phyloP scores from a whole-genome alignment of 768 basidiomycete genomes.

The Pulveroboletus sp. region DNA sequence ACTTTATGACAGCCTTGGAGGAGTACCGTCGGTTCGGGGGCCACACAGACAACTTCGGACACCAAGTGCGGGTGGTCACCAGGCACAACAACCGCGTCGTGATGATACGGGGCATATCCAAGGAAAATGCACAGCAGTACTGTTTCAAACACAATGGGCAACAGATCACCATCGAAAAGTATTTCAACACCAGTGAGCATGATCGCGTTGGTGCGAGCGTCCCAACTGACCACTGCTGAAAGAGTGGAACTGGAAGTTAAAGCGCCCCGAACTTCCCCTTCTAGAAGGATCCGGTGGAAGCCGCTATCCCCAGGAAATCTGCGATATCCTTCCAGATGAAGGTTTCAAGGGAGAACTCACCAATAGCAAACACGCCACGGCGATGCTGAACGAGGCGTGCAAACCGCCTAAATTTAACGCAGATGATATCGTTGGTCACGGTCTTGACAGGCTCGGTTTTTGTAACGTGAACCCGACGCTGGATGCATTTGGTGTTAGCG shows the following conservation, averaged over 20 bases:
- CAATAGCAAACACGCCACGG: constrained; percentile 39
- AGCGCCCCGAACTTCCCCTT: constrained; percentile 36
- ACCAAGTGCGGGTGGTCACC: constrained; percentile 58
- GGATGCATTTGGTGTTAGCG: constrained; percentile 40
- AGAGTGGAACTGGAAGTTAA: constrained; percentile 40
- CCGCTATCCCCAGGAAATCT: constrained; percentile 45
- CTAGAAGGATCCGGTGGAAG: constrained; percentile 37
- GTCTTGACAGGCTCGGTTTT: constrained; percentile 43
- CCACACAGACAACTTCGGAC: constrained; percentile 51
- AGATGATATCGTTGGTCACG: constrained; percentile 38
- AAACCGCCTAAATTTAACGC: constrained; percentile 46
- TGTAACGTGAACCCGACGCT: constrained; percentile 29
- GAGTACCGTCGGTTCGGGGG: constrained; percentile 43
- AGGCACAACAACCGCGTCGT: constrained; percentile 65
- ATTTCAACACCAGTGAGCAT: constrained; percentile 41
- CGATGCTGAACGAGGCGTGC: constrained; percentile 47
- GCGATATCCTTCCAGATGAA: constrained; percentile 41
- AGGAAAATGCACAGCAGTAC: constrained; percentile 35
- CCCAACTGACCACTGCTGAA: not conserved
- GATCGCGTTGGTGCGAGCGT: not conserved
- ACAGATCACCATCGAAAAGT: constrained; percentile 41
- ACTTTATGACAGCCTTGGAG: constrained; percentile 39
- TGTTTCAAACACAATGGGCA: constrained; percentile 37
- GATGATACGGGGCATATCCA: constrained; percentile 55
- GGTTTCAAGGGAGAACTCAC: constrained; percentile 46